Conservation (phyloP, 179 eudicot genomes). For the Patellifolia procumbens region DNA sequence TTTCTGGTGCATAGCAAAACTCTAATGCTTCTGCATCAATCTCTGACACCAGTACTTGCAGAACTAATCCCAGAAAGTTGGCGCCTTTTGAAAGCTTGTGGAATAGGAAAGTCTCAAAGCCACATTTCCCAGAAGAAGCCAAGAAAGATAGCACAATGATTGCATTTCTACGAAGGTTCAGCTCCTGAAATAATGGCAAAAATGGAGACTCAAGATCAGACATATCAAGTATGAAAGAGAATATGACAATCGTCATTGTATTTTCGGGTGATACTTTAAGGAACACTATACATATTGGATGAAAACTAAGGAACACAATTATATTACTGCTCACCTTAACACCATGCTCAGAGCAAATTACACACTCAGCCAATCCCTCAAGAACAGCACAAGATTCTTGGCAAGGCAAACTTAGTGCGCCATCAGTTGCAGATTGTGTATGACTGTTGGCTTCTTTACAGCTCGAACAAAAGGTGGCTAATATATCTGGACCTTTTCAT, state of each 20-base stretch:
- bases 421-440: conserved; percentile 29
- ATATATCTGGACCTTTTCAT: conserved; percentile 68
- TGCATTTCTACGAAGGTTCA: conserved; percentile 62
- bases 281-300: no score
- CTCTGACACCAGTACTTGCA: conserved; percentile 61
- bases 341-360: conserved; percentile 50
- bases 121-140: conserved; percentile 66
- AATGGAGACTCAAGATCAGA: neutral
- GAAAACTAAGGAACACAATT: neutral
- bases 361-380: conserved; percentile 63
- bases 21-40: conserved; percentile 57
- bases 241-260: neutral
- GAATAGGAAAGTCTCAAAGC: conserved; percentile 62
- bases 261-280: no score
- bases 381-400: conserved; percentile 46
- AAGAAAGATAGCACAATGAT: conserved; percentile 65
- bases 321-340: conserved; percentile 62
- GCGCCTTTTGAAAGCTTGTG: conserved; percentile 45
- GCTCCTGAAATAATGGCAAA: conserved; percentile 49
- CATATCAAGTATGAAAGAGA: neutral
- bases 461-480: conserved; percentile 52
- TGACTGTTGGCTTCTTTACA: conserved; percentile 43
- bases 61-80: conserved; percentile 54
- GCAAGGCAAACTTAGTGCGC: conserved; percentile 30
- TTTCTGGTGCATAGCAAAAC: conserved; percentile 45